Conservation (phyloP, 1,139 yeast genomes). For the Suhomyces wounanorum region DNA sequence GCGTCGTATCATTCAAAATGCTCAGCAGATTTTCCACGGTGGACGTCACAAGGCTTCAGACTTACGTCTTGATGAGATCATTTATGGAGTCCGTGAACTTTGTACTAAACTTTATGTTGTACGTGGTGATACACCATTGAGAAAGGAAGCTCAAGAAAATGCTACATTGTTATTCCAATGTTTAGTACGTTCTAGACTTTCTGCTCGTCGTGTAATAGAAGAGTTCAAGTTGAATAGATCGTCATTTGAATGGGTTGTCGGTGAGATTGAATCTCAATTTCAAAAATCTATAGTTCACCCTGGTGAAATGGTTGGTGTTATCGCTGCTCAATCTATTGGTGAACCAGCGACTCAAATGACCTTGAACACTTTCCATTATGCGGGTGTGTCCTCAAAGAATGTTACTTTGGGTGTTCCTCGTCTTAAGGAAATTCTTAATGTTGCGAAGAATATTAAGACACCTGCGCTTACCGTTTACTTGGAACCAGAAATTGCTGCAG, state of each 20-base stretch:
- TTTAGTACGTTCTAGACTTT: conserved; percentile 86
- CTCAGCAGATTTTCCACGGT: conserved; percentile 94
- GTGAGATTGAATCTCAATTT: conserved; percentile 92
- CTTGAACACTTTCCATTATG: conserved; percentile 98
- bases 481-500: conserved; percentile 75
- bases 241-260: conserved; percentile 95
- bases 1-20: conserved; percentile 94
- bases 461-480: conserved; percentile 94
- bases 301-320: conserved; percentile 99
- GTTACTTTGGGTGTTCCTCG: conserved; percentile 99
- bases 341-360: conserved; percentile 99
- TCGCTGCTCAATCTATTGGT: conserved; percentile 99
- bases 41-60: conserved; percentile 92
- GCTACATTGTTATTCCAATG: conserved; percentile 92
- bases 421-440: conserved; percentile 97
- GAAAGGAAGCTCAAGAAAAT: conserved; percentile 86
- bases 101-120: conserved; percentile 71
- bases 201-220: conserved; percentile 87
- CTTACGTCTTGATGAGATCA: conserved; percentile 78
- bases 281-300: conserved; percentile 93
- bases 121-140: conserved; percentile 76
- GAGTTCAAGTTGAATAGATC: conserved; percentile 83
- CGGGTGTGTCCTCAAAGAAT: conserved; percentile 99
- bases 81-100: conserved; percentile 69
- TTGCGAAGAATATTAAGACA: conserved; percentile 97